Conservation (phyloP, 768 basidiomycete genomes). For the Macrocybe gigantea region DNA sequence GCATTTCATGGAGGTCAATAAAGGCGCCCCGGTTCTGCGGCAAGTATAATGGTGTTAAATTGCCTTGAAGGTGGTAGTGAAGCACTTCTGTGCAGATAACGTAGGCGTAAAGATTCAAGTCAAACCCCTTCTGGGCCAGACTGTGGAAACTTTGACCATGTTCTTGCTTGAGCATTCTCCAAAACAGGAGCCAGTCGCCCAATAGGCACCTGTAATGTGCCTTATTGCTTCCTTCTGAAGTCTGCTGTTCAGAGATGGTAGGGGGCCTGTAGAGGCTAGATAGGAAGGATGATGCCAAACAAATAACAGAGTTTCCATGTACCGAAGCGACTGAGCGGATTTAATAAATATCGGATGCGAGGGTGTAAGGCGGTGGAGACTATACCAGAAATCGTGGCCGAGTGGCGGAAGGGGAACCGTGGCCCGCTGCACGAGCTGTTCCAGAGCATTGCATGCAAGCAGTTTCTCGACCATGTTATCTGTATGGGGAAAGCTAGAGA, state of each 20-base stretch:
- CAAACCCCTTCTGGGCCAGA: conserved; percentile 5
- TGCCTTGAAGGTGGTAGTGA: conserved; percentile 9
- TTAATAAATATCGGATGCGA: conserved; percentile 3
- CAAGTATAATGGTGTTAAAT: conserved; percentile 5
- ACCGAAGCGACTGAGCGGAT: neutral
- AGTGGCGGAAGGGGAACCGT: conserved; percentile 7
- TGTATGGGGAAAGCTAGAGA: conserved; percentile 6
- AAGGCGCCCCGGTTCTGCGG: conserved; percentile 8
- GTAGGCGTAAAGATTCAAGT: conserved; percentile 8
- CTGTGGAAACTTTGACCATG: neutral
- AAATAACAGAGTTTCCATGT: conserved; percentile 8
- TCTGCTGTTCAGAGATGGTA: conserved; percentile 5
- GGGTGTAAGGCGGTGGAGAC: conserved; percentile 1
- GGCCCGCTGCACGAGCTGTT: conserved; percentile 6
- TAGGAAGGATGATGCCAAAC: conserved; percentile 13
- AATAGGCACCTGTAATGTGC: conserved; percentile 3
- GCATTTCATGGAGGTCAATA: conserved; percentile 9
- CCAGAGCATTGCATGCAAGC: conserved; percentile 7
- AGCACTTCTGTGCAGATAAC: conserved; percentile 10
- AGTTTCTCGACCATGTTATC: conserved; percentile 6
- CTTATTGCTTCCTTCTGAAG: neutral
- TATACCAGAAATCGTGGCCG: conserved; percentile 9
- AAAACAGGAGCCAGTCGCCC: conserved; percentile 11
- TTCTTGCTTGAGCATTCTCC: conserved; percentile 7
- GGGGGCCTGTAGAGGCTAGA: conserved; percentile 3